Base-by-base conservation (phyloP, 768 basidiomycete genomes). In the Xanthoconium purpureum region DNA sequence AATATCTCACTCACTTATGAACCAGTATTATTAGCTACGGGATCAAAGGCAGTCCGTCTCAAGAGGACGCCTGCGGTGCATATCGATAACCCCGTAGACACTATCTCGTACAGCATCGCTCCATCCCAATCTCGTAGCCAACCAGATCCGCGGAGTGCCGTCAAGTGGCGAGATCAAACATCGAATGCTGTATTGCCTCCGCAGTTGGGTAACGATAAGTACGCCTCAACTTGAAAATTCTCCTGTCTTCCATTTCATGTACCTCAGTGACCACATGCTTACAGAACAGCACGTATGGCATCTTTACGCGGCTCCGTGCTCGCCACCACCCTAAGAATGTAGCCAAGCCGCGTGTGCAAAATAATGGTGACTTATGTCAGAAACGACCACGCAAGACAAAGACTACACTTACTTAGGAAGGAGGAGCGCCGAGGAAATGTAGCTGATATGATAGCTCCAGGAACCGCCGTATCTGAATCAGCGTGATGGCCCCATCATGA, bases 111-210 rank as follows among this genome's bases (percentile, higher is more conserved):
- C 59, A 44, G 47, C 63, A 56, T 63, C 49, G 30, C 50, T 46
- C 47, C 29, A 37, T 53, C 38, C 50, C 13, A 61, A 47, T 33
- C 35, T 37, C 44, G 36, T 28, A 29, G 18, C 29, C 39, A 50
- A 11, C 47, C 29, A 66, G 57, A 54, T 67, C 65, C 65, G 65
- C 65, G 62, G 65, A 63, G 50, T 40, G 50, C 50, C 24, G 9
- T 46, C 7, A 0, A 32, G 28, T 15, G 45, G 40, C 18, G 29
- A 59, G 50, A 38, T 56, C 50, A 49, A 61, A 57, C 56, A 47
- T 60, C 38, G 15, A 59, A 49, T 44, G 40, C 51, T 57, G 45
- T 62, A 62, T 44, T 56, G 33, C 53, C 10, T 50, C 61, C 61
- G 63, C 46, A 53, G 32, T 11, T 17, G 44, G 30, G 39, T 53